Base-by-base conservation (phyloP, 768 basidiomycete species). In the Agrocybe pediades region DNA sequence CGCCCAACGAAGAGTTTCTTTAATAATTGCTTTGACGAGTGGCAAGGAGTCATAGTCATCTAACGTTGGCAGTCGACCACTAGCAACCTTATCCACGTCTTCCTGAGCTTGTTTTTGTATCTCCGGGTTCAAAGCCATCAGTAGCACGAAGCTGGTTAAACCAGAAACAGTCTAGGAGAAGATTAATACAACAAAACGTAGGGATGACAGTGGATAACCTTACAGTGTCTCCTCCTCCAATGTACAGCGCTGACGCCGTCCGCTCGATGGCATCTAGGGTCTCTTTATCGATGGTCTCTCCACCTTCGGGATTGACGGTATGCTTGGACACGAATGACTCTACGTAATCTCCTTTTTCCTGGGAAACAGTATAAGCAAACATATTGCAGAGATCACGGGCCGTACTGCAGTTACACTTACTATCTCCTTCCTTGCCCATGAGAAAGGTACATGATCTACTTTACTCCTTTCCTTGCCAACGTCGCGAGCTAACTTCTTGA, bases 151-250 rank as follows among this genome's bases (percentile, higher is more conserved):
- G n/a, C 70, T 69, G 2, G 65, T 55, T 43, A 75, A 20, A 7
- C 66, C 65, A 2, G 74, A 67, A 7, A 71, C 67, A 19, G 71
- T 74, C 75, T 75, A 21, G 29, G 23, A 40, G 13, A 54, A 23
- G 27, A 27, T 21, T 4, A 41, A 25, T 9, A 20, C 16, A 9
- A 17, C 6, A 29, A 16, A 19, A 26, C 20, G 9, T 13, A 17
- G 9, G 24, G 46, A 6, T 19, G 20, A 48, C 47, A 54, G 60
- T 47, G 27, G 70, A 8, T 30, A 43, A 46, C 57, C 67, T 50
- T 25, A 75, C 73, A 15, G 75, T 77, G 54, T 76, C 75, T 25
- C 70, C 70, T 13, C 73, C 74, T n/a, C 69, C 74, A 27, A 67
- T 55, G 50, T 69, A 73, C 15, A 72, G 53, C 3, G 65, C 67